phyloP scores from a whole-genome alignment of 306 rosid genomes.

The Gastrolobium bilobum region DNA sequence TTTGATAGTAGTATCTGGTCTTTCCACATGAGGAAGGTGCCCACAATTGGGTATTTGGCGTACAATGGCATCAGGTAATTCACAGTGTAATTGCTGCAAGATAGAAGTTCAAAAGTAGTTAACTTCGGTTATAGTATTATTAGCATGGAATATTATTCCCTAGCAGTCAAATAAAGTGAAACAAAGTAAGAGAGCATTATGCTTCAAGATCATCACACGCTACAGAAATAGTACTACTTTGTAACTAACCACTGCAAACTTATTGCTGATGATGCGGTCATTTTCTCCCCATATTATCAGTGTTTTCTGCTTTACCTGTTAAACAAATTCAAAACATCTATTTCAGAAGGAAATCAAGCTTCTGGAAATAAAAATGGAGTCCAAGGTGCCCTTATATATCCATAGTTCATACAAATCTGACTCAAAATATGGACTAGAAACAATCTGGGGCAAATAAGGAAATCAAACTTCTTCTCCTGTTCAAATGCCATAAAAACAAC shows the following conservation, averaged over 20 bases:
- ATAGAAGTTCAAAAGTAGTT: constrained; percentile 6
- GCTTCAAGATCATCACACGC: constrained; percentile 31
- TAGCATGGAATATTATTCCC: constrained; percentile 19
- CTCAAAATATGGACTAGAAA: constrained; percentile 34
- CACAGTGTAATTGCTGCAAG: constrained; percentile 84
- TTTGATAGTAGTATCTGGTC: constrained; percentile 69
- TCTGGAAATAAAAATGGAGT: neutral
- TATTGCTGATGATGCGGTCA: constrained; percentile 79
- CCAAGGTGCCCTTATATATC: neutral
- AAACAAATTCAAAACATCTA: constrained; percentile 40
- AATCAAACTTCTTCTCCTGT: constrained; percentile 14
- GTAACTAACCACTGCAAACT: constrained; percentile 86
- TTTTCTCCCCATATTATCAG: constrained; percentile 97
- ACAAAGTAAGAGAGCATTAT: neutral
- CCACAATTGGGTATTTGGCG: constrained; percentile 86
- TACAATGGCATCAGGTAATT: constrained; percentile 75
- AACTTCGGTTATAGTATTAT: constrained; percentile 20
- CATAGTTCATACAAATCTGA: neutral
- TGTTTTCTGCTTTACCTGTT: constrained; percentile 88
- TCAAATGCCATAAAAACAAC: constrained; percentile 31
- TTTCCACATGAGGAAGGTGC: constrained; percentile 92
- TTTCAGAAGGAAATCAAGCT: constrained; percentile 9
- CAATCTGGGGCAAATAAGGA: neutral
- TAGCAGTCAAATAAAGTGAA: constrained; percentile 17
- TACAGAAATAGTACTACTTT: constrained; percentile 34